These are phyloP conservation scores for Xanthoconium separans DNA, from an alignment of 1,284 basidiomycete species.

Conservation along the genomic window DNA sequence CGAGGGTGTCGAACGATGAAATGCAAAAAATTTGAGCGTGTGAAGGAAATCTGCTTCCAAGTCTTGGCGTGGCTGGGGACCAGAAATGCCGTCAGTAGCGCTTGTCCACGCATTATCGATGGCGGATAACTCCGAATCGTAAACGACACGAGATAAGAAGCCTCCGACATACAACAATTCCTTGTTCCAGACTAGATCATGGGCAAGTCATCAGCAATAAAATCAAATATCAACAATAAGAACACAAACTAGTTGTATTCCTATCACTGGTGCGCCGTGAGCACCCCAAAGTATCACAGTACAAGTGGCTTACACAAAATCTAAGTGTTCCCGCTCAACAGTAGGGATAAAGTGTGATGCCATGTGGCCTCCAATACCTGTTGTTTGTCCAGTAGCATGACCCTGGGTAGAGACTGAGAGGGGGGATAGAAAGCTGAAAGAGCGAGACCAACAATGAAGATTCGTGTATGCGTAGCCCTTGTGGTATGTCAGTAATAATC, in stretches of 20 bases:
- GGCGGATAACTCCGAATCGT: conserved; percentile 79
- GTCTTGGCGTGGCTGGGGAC: conserved; percentile 3
- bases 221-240: no score
- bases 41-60: conserved; percentile 68
- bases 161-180: conserved; percentile 86
- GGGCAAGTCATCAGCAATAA: no score
- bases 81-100: conserved; percentile 1
- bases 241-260: background rate
- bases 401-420: background rate
- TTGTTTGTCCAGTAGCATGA: conserved; percentile 63
- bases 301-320: conserved; percentile 47
- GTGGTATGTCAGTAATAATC: background rate
- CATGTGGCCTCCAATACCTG: conserved; percentile 47
- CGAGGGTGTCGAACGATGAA: conserved; percentile 82
- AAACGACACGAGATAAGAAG: conserved; percentile 78
- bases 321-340: conserved; percentile 93
- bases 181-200: conserved; percentile 74
- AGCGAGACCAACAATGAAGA: background rate
- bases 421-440: background rate
- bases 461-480: background rate
- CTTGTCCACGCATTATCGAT: conserved; percentile 49
- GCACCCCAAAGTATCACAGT: background rate
- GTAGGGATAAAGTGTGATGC: conserved; percentile 84
- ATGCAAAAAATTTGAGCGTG: conserved; percentile 85
- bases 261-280: background rate